These are phyloP conservation scores for Picocystis sp. DNA, from an alignment of 163 green algal genomes.

Conservation along the genomic window DNA sequence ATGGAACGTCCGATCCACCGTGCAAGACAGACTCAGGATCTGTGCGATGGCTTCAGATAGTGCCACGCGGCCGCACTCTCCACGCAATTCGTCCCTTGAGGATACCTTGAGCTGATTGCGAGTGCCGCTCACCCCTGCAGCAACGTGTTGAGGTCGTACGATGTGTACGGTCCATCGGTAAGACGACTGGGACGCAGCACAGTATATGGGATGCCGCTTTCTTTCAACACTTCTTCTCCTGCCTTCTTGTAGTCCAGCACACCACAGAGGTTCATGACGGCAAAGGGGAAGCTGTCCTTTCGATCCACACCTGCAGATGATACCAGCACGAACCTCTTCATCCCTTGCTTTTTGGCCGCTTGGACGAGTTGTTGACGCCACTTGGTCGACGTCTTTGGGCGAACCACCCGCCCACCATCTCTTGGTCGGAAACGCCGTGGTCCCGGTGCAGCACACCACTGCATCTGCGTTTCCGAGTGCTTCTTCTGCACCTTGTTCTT, in stretches of 20 bases:
- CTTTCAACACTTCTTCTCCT: constrained; percentile 49
- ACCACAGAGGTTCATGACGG: constrained; percentile 82
- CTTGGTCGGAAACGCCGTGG: constrained; percentile 83
- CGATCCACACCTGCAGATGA: constrained; percentile 74
- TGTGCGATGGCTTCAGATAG: constrained; percentile 30
- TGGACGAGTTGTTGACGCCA: constrained; percentile 12
- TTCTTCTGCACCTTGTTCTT: constrained; percentile 1
- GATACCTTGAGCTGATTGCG: constrained; percentile 34
- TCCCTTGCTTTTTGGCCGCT: neutral
- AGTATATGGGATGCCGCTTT: constrained; percentile 56
- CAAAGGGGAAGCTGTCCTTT: constrained; percentile 45
- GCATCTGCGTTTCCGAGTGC: constrained; percentile 33
- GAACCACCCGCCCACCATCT: constrained; percentile 24
- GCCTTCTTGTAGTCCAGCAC: constrained; percentile 81
- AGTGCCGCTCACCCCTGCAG: constrained; percentile 47
- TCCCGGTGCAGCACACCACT: constrained; percentile 64
- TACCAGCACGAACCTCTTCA: constrained; percentile 72
- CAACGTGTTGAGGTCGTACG: constrained; percentile 89
- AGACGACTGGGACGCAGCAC: constrained; percentile 64
- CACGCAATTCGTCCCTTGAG: constrained; percentile 42
- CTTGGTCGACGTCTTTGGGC: constrained; percentile 3
- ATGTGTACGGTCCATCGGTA: constrained; percentile 91
- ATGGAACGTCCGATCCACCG: constrained; percentile 9
- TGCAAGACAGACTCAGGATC: constrained; percentile 7
- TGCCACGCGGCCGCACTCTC: constrained; percentile 63